Evolutionary conservation across 805 yeast species (phyloP).

Genomic region (Millerago galiae): DNA sequence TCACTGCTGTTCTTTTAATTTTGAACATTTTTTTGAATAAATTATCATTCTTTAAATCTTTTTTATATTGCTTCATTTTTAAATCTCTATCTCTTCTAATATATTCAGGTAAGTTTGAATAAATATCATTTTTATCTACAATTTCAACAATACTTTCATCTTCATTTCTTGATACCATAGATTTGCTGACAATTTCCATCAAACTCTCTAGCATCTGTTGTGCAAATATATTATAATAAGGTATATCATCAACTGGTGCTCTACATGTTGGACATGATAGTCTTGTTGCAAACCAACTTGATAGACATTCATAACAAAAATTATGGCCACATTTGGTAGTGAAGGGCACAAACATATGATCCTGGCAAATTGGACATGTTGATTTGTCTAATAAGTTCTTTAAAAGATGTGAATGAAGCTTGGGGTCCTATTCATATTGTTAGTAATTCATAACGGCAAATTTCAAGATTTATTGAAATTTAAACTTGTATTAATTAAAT

Average conservation of each 20-base stretch:
- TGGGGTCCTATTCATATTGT: neutral
- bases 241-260: slow-evolving; percentile 37
- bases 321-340: slow-evolving; percentile 66
- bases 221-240: slow-evolving; percentile 37
- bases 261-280: slow-evolving; percentile 70
- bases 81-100: slow-evolving; percentile 19
- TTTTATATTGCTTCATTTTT: slow-evolving; percentile 30
- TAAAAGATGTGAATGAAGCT: slow-evolving; percentile 8
- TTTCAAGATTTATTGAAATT: too few relatives aligned
- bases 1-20: slow-evolving; percentile 38
- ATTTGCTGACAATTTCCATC: neutral
- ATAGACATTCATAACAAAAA: slow-evolving; percentile 63
- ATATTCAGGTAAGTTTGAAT: slow-evolving; percentile 1
- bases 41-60: slow-evolving; percentile 31
- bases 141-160: neutral
- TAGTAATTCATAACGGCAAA: neutral
- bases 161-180: neutral
- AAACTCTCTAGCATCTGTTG: neutral
- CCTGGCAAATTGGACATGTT: slow-evolving; percentile 62
- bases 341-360: slow-evolving; percentile 60
- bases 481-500: too few relatives aligned
- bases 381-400: slow-evolving; percentile 24
- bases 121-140: neutral
- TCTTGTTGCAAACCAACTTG: slow-evolving; percentile 52
- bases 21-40: slow-evolving; percentile 45